Percentiles rank a stretch among this genome's conserved stretches.
Evolutionary conservation across 108 stramenopile species (phyloP).

Genomic region (Stephanodiscus triporus): DNA sequence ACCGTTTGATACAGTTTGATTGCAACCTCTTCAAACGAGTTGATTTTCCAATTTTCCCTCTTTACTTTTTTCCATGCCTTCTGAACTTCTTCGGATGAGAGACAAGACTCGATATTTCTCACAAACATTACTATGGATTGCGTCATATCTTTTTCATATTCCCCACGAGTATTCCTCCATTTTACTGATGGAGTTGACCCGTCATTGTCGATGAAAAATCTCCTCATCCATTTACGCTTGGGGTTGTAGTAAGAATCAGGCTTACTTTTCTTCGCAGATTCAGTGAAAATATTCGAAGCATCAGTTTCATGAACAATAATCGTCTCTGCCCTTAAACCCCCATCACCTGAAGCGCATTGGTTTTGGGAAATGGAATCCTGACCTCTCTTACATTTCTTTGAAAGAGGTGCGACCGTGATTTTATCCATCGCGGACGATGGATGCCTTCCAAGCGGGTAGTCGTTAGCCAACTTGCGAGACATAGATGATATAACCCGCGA

Average conservation of each 20-base stretch:
- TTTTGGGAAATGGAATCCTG: not conserved
- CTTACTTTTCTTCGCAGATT: not conserved
- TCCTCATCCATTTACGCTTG: constrained; percentile 53
- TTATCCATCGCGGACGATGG: not conserved
- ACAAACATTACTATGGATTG: constrained; percentile 11
- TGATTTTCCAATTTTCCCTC: constrained; percentile 12
- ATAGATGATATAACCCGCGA: constrained; percentile 29
- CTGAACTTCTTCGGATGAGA: constrained; percentile 26
- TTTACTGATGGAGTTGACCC: constrained; percentile 46
- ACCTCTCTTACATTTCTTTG: not conserved
- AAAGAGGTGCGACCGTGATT: not conserved
- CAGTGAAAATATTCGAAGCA: not conserved
- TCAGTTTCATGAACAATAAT: not conserved
- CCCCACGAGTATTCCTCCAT: constrained; percentile 23
- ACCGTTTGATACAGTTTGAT: constrained; percentile 12
- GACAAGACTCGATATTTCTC: constrained; percentile 5
- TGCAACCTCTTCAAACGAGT: constrained; percentile 34
- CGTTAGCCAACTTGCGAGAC: constrained; percentile 6
- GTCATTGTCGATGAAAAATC: constrained; percentile 58
- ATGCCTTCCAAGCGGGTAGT: constrained; percentile 7
- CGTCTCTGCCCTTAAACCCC: not conserved
- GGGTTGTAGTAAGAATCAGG: constrained; percentile 27
- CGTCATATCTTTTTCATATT: constrained; percentile 16
- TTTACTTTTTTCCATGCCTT: constrained; percentile 16
- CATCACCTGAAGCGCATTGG: not conserved